Evolutionary conservation across 2,329 filamentous ascomycete species (phyloP).

Genomic region (Orbilia quercus): DNA sequence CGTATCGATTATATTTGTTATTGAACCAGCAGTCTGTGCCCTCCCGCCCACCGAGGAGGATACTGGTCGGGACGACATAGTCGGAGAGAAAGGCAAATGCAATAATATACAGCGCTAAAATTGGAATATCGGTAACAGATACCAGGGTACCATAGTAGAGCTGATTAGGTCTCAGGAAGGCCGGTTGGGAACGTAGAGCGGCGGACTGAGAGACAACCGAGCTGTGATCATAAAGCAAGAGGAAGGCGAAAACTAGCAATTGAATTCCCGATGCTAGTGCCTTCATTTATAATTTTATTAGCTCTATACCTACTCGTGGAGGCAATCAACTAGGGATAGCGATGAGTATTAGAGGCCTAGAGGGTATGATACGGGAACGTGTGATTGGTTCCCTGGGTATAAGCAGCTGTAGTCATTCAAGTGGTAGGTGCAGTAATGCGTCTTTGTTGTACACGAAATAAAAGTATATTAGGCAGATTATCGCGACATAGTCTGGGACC

Average conservation of each 20-base stretch:
- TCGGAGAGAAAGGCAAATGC: conserved; percentile 8
- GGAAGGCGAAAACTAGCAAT: conserved; percentile 1
- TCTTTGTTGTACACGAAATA: conserved; percentile 9
- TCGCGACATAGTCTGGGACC: too few species aligned
- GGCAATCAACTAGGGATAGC: background rate
- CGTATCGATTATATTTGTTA: background rate
- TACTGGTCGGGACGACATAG: conserved; percentile 5
- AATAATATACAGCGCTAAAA: conserved; percentile 1
- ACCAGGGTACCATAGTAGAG: conserved; percentile 6
- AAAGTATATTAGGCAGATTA: conserved; percentile 15
- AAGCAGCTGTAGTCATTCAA: background rate
- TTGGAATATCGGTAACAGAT: background rate
- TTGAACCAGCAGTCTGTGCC: conserved; percentile 1
- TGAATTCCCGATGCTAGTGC: conserved; percentile 6
- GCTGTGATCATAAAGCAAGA: background rate
- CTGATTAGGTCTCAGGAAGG: conserved; percentile 2
- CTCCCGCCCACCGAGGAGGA: background rate
- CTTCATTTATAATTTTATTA: background rate
- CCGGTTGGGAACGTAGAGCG: background rate
- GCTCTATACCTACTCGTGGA: background rate
- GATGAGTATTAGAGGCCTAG: conserved; percentile 6
- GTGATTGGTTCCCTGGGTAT: background rate
- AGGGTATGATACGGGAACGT: conserved; percentile 7
- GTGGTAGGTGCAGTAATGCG: conserved; percentile 7
- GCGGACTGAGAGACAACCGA: background rate